Percentiles rank a stretch among this genome's conserved stretches.
These are phyloP conservation scores for Umbilicus rupestris DNA, from an alignment of 164 flowering plant genomes.

Conservation along the genomic window DNA sequence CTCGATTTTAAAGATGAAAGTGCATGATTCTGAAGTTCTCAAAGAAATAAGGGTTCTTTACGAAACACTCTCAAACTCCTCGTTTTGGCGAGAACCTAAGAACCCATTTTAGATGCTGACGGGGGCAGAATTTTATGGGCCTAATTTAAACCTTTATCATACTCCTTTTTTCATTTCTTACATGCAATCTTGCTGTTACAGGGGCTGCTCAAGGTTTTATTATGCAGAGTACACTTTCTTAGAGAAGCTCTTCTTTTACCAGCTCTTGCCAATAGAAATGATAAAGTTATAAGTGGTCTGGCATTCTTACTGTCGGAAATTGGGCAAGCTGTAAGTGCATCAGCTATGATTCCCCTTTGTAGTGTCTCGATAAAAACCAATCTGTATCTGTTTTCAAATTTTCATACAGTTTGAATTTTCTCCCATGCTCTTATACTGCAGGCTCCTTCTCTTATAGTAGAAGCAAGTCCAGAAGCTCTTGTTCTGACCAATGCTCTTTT, in stretches of 20 bases:
- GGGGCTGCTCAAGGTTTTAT: slow-evolving; percentile 77
- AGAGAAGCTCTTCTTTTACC: slow-evolving; percentile 76
- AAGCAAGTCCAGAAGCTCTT: slow-evolving; percentile 78
- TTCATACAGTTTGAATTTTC: not conserved
- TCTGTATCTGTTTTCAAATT: not conserved
- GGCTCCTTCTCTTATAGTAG: slow-evolving; percentile 85
- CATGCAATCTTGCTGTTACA: slow-evolving; percentile 21
- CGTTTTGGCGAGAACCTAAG: too few species aligned
- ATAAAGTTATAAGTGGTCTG: slow-evolving; percentile 68
- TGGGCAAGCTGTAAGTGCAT: slow-evolving; percentile 85
- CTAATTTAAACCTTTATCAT: too few species aligned
- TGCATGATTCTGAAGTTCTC: too few species aligned
- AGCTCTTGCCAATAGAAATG: slow-evolving; percentile 65
- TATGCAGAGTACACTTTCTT: slow-evolving; percentile 62
- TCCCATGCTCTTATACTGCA: slow-evolving; percentile 18
- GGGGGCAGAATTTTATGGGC: too few species aligned
- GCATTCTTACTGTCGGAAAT: slow-evolving; percentile 92
- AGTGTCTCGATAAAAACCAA: not conserved
- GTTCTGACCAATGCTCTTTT: slow-evolving; percentile 64
- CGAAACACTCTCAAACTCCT: too few species aligned
- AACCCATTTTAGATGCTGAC: too few species aligned
- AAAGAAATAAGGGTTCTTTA: too few species aligned
- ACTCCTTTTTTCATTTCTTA: not conserved
- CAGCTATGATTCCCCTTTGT: not conserved
- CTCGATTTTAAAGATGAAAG: too few species aligned